Evolutionary conservation across 2,329 filamentous ascomycete genomes (phyloP).

Genomic region (Penicillium vulpinum): DNA sequence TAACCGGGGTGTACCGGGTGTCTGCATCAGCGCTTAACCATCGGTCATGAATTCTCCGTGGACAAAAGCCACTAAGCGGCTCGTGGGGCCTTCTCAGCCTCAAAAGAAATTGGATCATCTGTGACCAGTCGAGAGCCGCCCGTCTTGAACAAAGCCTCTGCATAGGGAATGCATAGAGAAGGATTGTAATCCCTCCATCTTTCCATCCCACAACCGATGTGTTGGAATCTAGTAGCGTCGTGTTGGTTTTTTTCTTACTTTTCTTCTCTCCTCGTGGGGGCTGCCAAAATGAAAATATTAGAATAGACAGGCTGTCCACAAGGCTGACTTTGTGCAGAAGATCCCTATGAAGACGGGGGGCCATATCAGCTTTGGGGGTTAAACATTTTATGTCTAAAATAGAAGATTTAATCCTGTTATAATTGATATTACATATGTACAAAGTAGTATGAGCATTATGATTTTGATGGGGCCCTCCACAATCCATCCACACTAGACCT

Average conservation of each 20-base stretch:
- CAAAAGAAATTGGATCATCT: conserved; percentile 7
- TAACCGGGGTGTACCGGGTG: conserved; percentile 1
- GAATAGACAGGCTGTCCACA: background rate
- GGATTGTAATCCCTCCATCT: background rate
- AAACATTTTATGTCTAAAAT: background rate
- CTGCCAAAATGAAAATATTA: background rate
- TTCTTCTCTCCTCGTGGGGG: background rate
- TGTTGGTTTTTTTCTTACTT: background rate
- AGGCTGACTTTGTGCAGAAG: conserved; percentile 2
- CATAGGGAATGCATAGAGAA: background rate
- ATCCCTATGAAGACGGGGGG: background rate
- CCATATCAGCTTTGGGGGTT: background rate
- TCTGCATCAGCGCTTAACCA: conserved; percentile 26
- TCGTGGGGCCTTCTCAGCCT: conserved; percentile 26
- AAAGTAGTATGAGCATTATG: background rate
- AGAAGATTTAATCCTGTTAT: background rate
- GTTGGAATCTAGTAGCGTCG: background rate
- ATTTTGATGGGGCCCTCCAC: background rate
- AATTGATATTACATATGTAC: background rate
- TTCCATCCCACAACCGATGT: background rate
- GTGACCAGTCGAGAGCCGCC: conserved; percentile 25
- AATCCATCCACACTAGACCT: background rate
- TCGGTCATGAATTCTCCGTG: conserved; percentile 25
- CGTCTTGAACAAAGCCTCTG: background rate
- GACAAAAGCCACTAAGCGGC: conserved; percentile 17